Conservation (phyloP, 1,284 basidiomycete genomes). For the Clitocybe nebularis region DNA sequence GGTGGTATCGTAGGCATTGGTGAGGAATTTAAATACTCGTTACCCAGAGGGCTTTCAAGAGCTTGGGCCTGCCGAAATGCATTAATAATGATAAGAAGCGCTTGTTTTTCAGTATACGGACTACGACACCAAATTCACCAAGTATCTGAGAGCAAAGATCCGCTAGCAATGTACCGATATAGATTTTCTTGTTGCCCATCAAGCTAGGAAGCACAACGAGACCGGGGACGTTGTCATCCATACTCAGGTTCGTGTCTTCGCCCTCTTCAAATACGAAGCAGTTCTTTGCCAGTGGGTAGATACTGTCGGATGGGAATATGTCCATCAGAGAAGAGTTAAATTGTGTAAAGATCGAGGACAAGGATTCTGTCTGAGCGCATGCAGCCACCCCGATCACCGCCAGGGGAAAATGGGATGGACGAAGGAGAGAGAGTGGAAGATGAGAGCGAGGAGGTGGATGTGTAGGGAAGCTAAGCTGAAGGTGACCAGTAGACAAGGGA, state of each 20-base stretch:
- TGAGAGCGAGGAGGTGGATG: constrained; percentile 65
- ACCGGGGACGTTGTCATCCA: constrained; percentile 56
- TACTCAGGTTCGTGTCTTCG: constrained; percentile 54
- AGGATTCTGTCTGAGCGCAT: constrained; percentile 54
- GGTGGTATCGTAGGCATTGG: constrained; percentile 59
- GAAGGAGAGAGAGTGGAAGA: constrained; percentile 57
- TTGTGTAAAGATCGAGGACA: constrained; percentile 60
- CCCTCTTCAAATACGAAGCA: constrained; percentile 80
- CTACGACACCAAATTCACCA: constrained; percentile 76
- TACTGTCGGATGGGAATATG: constrained; percentile 58
- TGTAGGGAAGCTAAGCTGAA: constrained; percentile 70
- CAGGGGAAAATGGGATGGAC: constrained; percentile 75
- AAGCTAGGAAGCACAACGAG: constrained; percentile 72
- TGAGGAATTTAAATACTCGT: constrained; percentile 68
- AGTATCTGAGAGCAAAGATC: constrained; percentile 84
- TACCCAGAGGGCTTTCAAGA: constrained; percentile 68
- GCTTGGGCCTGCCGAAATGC: constrained; percentile 46
- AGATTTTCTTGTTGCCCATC: constrained; percentile 78
- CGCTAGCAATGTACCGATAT: constrained; percentile 81
- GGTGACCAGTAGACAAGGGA: constrained; percentile 66
- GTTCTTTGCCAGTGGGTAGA: constrained; percentile 72
- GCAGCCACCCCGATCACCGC: constrained; percentile 77
- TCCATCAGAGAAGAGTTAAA: constrained; percentile 60
- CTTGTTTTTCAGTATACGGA: constrained; percentile 30
- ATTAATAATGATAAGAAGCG: constrained; percentile 20